These are phyloP conservation scores for Curvularia spicifera DNA, from an alignment of 2,329 filamentous ascomycete genomes.

Conservation along the genomic window DNA sequence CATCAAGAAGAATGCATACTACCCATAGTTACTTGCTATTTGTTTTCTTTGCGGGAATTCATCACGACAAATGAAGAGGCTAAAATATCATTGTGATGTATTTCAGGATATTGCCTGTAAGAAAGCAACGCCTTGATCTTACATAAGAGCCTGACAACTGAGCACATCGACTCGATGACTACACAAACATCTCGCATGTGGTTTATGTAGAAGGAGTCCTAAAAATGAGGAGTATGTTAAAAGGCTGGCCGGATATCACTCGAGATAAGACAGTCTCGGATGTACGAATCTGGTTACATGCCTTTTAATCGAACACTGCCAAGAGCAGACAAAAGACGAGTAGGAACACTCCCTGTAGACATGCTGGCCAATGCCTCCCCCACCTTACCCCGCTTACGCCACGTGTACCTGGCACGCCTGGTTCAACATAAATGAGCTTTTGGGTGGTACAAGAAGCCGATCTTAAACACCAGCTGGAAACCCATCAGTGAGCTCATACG, in stretches of 20 bases:
- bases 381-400: constrained; percentile 19
- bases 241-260: neutral
- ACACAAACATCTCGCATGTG: neutral
- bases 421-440: neutral
- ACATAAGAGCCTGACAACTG: too few species aligned
- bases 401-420: constrained; percentile 8
- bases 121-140: neutral
- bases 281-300: neutral
- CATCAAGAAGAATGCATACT: neutral
- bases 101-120: neutral
- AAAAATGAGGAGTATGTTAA: neutral
- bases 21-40: neutral
- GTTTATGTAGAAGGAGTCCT: neutral
- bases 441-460: neutral
- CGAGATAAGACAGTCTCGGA: neutral
- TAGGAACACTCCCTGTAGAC: neutral
- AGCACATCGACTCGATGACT: neutral
- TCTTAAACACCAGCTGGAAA: neutral
- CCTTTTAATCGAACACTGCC: neutral
- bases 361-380: neutral
- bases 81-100: neutral
- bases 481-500: neutral
- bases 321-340: neutral
- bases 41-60: neutral
- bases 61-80: neutral